phyloP scores from a whole-genome alignment of 192 early-diverging fungal genomes.

The Coemansia sp. region DNA sequence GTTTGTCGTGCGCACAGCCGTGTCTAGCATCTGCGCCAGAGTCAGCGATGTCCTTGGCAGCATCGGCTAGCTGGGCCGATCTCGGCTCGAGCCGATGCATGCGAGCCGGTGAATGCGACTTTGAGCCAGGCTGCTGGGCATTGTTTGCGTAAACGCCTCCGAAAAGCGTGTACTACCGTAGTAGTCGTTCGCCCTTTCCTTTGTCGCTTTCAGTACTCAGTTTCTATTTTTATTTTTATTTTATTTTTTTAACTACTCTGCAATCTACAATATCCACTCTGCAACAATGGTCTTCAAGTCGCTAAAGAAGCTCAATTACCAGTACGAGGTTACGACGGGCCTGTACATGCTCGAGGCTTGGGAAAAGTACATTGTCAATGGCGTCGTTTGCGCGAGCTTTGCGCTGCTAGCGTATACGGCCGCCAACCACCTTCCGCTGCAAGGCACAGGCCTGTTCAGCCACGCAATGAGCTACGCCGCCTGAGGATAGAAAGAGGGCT shows the following conservation, averaged over 20 bases:
- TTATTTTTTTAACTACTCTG: background rate
- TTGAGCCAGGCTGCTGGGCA: too few species aligned
- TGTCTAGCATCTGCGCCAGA: slow-evolving; percentile 16
- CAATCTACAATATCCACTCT: background rate
- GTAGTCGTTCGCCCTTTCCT: too few species aligned
- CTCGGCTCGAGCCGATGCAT: slow-evolving; percentile 1
- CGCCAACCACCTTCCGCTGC: slow-evolving; percentile 48
- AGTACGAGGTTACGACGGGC: slow-evolving; percentile 92
- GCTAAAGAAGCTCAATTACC: slow-evolving; percentile 76
- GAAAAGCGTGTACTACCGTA: too few species aligned
- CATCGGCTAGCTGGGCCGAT: background rate
- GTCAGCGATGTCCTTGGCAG: background rate
- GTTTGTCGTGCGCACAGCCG: slow-evolving; percentile 23
- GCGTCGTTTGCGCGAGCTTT: slow-evolving; percentile 49
- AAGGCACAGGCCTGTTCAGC: slow-evolving; percentile 27
- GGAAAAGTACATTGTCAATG: slow-evolving; percentile 88
- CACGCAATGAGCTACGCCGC: slow-evolving; percentile 34
- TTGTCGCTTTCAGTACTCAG: too few species aligned
- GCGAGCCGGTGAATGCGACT: background rate
- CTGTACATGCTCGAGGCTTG: slow-evolving; percentile 98
- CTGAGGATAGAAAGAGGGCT: background rate
- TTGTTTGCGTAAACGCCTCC: too few species aligned
- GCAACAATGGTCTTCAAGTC: slow-evolving; percentile 51
- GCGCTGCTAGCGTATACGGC: slow-evolving; percentile 45
- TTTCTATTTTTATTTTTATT: too few species aligned